phyloP scores from a whole-genome alignment of 345 rosid species.

The Eucalyptus coolabah region DNA sequence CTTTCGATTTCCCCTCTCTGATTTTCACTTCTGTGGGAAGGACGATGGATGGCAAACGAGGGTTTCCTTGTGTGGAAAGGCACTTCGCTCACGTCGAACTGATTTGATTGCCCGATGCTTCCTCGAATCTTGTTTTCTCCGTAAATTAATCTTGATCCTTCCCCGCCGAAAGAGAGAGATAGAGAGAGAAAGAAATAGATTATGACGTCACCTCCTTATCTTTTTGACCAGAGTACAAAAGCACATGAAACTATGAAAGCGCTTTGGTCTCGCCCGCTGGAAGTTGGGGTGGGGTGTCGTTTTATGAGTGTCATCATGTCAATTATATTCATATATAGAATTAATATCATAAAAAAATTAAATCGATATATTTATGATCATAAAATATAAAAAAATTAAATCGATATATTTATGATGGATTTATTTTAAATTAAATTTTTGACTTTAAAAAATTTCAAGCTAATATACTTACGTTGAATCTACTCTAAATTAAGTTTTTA shows the following conservation, averaged over 20 bases:
- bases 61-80: not conserved
- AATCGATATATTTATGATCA: too few relatives aligned
- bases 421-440: too few relatives aligned
- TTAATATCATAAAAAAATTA: too few relatives aligned
- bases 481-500: too few relatives aligned
- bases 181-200: not conserved
- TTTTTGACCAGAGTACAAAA: not conserved
- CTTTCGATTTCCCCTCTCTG: not conserved
- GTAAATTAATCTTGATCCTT: not conserved
- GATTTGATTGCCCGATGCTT: not conserved
- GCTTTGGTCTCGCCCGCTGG: not conserved
- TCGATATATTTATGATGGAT: too few relatives aligned
- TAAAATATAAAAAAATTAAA: too few relatives aligned
- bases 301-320: not conserved
- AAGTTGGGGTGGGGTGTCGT: not conserved
- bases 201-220: not conserved
- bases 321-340: not conserved
- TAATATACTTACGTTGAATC: fast-evolving
- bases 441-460: too few relatives aligned
- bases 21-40: not conserved
- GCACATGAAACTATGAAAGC: not conserved
- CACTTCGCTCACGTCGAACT: not conserved
- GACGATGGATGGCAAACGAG: not conserved
- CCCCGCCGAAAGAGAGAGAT: not conserved
- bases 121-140: not conserved